Conservation (phyloP, 805 yeast species). For the Ascoidea asiatica region DNA sequence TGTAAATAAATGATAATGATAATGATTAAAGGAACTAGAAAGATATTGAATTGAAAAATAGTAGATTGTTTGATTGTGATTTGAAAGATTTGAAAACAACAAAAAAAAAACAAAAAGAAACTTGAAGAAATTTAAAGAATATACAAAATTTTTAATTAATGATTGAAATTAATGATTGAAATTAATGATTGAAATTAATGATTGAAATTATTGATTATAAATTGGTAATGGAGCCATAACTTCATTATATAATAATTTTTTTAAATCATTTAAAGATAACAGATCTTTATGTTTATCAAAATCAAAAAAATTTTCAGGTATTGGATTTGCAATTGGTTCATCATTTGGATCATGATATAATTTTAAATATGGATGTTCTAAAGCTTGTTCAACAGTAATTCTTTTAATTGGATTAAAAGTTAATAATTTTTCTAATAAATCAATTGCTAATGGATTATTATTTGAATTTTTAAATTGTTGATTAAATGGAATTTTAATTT, state of each 20-base stretch:
- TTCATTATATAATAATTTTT: conserved; percentile 64
- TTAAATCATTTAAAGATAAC: conserved; percentile 59
- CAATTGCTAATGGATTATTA: conserved; percentile 38
- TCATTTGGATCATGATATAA: conserved; percentile 61
- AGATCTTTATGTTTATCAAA: conserved; percentile 76
- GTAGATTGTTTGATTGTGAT: too few relatives aligned
- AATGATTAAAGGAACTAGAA: too few relatives aligned
- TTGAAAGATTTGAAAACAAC: too few relatives aligned
- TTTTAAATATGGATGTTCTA: conserved; percentile 58
- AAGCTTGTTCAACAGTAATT: conserved; percentile 61
- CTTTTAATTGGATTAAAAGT: conserved; percentile 67
- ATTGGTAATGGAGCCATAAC: conserved; percentile 31
- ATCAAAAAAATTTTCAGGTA: conserved; percentile 75
- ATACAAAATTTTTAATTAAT: too few relatives aligned
- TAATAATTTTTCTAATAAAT: conserved; percentile 53
- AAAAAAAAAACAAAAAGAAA: too few relatives aligned
- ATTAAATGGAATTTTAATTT: conserved; percentile 39
- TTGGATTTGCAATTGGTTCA: conserved; percentile 49
- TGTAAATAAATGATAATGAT: too few relatives aligned
- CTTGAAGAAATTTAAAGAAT: too few relatives aligned
- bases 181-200: too few relatives aligned
- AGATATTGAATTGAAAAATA: too few relatives aligned
- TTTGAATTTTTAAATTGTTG: conserved; percentile 32
- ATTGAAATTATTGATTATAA: too few relatives aligned
- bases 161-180: too few relatives aligned